These are phyloP conservation scores for Piloderma croceum DNA, from an alignment of 768 basidiomycete species.

Conservation along the genomic window DNA sequence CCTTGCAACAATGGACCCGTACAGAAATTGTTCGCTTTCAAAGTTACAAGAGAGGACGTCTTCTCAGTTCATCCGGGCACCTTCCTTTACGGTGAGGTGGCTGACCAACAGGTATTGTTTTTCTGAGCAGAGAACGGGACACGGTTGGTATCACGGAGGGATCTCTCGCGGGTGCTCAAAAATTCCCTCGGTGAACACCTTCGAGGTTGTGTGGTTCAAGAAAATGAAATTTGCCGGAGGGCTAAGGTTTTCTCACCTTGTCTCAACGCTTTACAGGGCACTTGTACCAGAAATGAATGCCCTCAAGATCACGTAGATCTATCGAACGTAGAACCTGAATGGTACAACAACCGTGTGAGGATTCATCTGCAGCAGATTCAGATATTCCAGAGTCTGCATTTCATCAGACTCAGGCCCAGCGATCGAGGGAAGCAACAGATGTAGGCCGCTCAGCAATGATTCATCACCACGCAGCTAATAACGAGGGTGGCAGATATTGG, in stretches of 20 bases:
- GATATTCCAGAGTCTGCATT: constrained; percentile 34
- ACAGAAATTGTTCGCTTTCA: constrained; percentile 32
- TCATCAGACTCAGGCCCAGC: constrained; percentile 9
- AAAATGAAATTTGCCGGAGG: constrained; percentile 28
- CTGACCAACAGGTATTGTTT: neutral
- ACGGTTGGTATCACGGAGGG: neutral
- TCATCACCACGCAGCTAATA: neutral
- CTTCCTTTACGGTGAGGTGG: constrained; percentile 14
- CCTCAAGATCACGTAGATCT: constrained; percentile 30
- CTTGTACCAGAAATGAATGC: constrained; percentile 32
- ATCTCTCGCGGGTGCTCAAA: constrained; percentile 19
- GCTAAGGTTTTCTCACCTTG: constrained; percentile 35
- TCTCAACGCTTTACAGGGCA: constrained; percentile 23
- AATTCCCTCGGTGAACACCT: constrained; percentile 24
- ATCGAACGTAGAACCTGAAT: constrained; percentile 20
- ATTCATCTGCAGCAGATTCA: constrained; percentile 46
- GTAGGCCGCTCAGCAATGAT: constrained; percentile 8
- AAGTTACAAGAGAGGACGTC: constrained; percentile 21
- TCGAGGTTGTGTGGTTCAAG: constrained; percentile 20
- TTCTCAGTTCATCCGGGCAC: constrained; percentile 22
- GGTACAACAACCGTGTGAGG: constrained; percentile 38
- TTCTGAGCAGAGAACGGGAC: neutral
- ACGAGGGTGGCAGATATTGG: constrained; percentile 33
- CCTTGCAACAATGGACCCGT: constrained; percentile 19
- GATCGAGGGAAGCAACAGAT: constrained; percentile 14